A percentile compares a stretch with the other conserved stretches of the same genome.
Evolutionary conservation across 148 eudicot genomes (phyloP).

Genomic region (Rhododendron vialii): DNA sequence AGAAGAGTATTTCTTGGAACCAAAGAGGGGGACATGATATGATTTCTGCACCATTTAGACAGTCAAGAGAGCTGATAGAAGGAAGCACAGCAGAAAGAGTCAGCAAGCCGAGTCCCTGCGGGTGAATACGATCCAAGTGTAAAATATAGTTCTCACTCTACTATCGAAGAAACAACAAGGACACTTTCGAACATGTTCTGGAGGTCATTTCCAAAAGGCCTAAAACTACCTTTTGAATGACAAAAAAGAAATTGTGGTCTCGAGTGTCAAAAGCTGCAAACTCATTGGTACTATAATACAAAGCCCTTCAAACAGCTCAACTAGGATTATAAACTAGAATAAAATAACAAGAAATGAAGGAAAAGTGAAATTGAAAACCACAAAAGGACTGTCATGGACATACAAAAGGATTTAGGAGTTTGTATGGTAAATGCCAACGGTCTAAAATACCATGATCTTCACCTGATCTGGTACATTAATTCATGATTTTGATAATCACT

Average conservation of each 20-base stretch:
- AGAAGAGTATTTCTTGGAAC: conserved; percentile 38
- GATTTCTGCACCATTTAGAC: conserved; percentile 4
- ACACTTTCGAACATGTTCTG: not conserved
- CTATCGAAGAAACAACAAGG: not conserved
- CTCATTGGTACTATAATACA: not conserved
- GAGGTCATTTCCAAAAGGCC: not conserved
- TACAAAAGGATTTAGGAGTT: not conserved
- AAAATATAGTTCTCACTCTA: not conserved
- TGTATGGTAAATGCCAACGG: not conserved
- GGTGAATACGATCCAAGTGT: conserved; percentile 5
- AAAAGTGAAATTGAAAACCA: not conserved
- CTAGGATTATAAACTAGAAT: not conserved
- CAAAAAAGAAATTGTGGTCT: not conserved
- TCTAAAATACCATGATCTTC: not conserved
- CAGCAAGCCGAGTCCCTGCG: conserved; percentile 53
- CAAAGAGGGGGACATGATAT: conserved; percentile 23
- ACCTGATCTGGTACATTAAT: not conserved
- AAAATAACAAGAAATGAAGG: not conserved
- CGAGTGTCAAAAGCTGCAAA: not conserved
- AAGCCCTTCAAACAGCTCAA: not conserved
- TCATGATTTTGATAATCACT: not conserved
- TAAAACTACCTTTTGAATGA: not conserved
- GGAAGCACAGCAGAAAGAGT: conserved; percentile 47
- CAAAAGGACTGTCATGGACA: not conserved
- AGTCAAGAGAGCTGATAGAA: conserved; percentile 18